phyloP scores from a whole-genome alignment of 257 asterid species.

The Mitragyna speciosa region DNA sequence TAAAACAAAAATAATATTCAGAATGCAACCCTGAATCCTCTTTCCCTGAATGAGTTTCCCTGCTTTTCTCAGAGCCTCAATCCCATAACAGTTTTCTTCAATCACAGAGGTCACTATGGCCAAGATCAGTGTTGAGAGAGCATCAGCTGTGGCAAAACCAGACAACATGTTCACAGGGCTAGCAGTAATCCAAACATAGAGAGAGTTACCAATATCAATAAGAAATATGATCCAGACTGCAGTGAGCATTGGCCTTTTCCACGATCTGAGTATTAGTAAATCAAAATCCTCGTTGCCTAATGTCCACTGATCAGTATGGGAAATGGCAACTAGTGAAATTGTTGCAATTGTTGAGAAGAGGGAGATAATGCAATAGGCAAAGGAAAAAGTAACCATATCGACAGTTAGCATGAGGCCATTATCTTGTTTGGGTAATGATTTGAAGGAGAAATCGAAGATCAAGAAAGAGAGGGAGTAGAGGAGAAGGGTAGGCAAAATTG shows the following conservation, averaged over 20 bases:
- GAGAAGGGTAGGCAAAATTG: constrained; percentile 24
- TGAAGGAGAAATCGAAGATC: constrained; percentile 22
- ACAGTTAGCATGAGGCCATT: constrained; percentile 12
- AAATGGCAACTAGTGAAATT: constrained; percentile 31
- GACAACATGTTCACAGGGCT: constrained; percentile 3
- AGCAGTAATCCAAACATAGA: background rate
- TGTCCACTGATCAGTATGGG: constrained; percentile 20
- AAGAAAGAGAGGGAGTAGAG: constrained; percentile 22
- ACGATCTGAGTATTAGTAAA: constrained; percentile 23
- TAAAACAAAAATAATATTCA: constrained; percentile 20
- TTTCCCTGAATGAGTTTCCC: constrained; percentile 40
- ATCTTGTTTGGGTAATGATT: constrained; percentile 17
- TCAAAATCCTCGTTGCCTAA: constrained; percentile 29
- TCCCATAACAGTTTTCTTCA: constrained; percentile 44
- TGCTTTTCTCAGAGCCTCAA: constrained; percentile 38
- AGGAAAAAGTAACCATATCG: constrained; percentile 16
- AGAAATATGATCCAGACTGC: constrained; percentile 28
- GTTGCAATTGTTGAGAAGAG: constrained; percentile 35
- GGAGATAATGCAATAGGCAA: constrained; percentile 23
- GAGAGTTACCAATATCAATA: constrained; percentile 24
- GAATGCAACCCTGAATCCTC: constrained; percentile 39
- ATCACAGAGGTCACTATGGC: constrained; percentile 30
- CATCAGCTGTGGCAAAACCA: constrained; percentile 12
- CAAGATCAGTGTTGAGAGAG: background rate
- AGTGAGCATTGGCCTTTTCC: constrained; percentile 29